These are phyloP conservation scores for Russula emetica DNA, from an alignment of 768 basidiomycete genomes.

Conservation along the genomic window DNA sequence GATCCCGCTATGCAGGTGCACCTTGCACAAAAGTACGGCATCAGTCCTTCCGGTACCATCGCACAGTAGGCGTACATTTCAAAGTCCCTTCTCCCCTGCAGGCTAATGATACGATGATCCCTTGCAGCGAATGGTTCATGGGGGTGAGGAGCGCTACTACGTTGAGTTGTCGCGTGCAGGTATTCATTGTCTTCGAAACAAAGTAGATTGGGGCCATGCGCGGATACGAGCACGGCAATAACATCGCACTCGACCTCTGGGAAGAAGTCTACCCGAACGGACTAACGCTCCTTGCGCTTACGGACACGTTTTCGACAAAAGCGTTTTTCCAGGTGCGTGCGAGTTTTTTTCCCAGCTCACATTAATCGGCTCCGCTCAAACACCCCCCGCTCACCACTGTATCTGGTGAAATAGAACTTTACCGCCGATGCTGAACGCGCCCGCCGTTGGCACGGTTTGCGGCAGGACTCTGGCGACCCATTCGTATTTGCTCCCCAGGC, in stretches of 20 bases:
- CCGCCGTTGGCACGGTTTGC: constrained; percentile 70
- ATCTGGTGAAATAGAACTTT: constrained; percentile 49
- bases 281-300: constrained; percentile 68
- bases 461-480: constrained; percentile 95
- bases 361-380: not conserved
- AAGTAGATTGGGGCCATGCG: constrained; percentile 71
- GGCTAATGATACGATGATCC: constrained; percentile 6
- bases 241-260: constrained; percentile 78
- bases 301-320: constrained; percentile 90
- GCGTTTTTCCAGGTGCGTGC: constrained; percentile 70
- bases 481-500: constrained; percentile 72
- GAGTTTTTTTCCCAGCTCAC: not conserved
- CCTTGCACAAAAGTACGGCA: constrained; percentile 70
- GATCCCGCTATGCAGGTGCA: constrained; percentile 51
- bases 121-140: constrained; percentile 84
- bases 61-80: constrained; percentile 59
- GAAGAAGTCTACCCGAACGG: constrained; percentile 61
- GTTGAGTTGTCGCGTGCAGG: not conserved
- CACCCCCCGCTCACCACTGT: not conserved
- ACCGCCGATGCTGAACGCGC: constrained; percentile 53
- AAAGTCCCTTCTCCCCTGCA: not conserved
- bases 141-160: constrained; percentile 46
- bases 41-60: constrained; percentile 73
- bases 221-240: constrained; percentile 78
- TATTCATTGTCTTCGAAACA: not conserved